Conservation (phyloP, 352 stramenopile genomes). For the Phytophthora fragariaefolia region DNA sequence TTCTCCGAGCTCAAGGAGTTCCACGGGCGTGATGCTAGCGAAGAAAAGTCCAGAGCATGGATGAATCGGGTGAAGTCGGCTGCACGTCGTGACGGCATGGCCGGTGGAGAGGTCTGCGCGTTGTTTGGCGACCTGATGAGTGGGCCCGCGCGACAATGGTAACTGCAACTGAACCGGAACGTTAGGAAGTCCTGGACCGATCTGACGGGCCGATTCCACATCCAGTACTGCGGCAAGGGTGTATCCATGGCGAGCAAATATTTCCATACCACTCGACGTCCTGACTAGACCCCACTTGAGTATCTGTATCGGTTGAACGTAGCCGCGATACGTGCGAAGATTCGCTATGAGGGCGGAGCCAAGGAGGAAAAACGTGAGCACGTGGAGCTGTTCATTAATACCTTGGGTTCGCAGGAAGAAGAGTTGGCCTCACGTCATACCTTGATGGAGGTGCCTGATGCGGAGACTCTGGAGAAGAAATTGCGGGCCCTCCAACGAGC, state of each 20-base stretch:
- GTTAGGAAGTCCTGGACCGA: constrained; percentile 8
- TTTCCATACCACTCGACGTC: constrained; percentile 2
- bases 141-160: not conserved
- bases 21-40: constrained; percentile 4
- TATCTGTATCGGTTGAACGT: constrained; percentile 23
- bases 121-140: constrained; percentile 21
- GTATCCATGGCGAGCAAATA: constrained; percentile 22
- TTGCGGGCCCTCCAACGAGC: too few relatives aligned
- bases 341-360: not conserved
- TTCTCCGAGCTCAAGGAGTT: constrained; percentile 23
- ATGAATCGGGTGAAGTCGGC: constrained; percentile 12
- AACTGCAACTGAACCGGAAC: not conserved
- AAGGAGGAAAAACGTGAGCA: constrained; percentile 8
- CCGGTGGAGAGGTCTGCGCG: constrained; percentile 1
- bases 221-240: constrained; percentile 28
- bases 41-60: constrained; percentile 21
- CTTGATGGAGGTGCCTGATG: constrained; percentile 7
- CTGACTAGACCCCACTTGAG: constrained; percentile 6
- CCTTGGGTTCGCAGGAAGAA: not conserved
- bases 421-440: constrained; percentile 2
- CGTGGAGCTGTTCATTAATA: constrained; percentile 19
- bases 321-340: constrained; percentile 1
- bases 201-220: constrained; percentile 8
- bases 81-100: constrained; percentile 23
- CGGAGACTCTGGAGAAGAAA: not conserved